These are phyloP conservation scores for Linnemannia schmuckeri DNA, from an alignment of 192 early-diverging fungal genomes.

Conservation along the genomic window DNA sequence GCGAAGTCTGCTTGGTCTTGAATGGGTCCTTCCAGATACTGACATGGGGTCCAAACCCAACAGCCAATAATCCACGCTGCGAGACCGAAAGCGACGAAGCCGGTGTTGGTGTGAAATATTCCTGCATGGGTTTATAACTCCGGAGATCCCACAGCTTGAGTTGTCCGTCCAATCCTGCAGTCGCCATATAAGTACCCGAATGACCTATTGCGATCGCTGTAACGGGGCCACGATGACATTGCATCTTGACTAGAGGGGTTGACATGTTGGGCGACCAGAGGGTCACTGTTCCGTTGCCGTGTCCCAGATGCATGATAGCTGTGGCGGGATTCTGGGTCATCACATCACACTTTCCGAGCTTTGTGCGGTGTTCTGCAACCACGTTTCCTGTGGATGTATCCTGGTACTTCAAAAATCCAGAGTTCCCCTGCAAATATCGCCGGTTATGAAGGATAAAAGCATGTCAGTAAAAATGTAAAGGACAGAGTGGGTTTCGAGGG, in stretches of 20 bases:
- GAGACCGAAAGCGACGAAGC: constrained; percentile 87
- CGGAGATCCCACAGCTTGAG: constrained; percentile 96
- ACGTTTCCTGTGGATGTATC: constrained; percentile 93
- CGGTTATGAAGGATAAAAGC: neutral
- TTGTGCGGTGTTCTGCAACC: constrained; percentile 83
- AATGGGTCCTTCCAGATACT: constrained; percentile 94
- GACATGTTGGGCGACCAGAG: constrained; percentile 91
- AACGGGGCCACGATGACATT: constrained; percentile 91
- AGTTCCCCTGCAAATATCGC: constrained; percentile 69
- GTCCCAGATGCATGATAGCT: constrained; percentile 93
- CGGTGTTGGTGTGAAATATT: constrained; percentile 83
- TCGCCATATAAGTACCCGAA: constrained; percentile 88
- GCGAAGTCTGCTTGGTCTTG: constrained; percentile 77
- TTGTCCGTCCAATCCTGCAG: constrained; percentile 89
- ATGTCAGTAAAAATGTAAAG: neutral
- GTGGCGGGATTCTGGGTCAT: constrained; percentile 94
- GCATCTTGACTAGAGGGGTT: constrained; percentile 92
- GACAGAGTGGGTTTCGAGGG: neutral
- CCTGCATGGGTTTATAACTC: constrained; percentile 81
- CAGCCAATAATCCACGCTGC: constrained; percentile 86
- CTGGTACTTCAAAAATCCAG: constrained; percentile 90
- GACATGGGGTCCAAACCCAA: constrained; percentile 85
- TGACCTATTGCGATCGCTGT: constrained; percentile 87
- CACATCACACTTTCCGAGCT: constrained; percentile 82
- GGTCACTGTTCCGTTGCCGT: constrained; percentile 89